Percentiles rank a stretch among this genome's conserved stretches.
Conservation (phyloP, 2,329 filamentous ascomycete species). For the Sclerotinia borealis region DNA sequence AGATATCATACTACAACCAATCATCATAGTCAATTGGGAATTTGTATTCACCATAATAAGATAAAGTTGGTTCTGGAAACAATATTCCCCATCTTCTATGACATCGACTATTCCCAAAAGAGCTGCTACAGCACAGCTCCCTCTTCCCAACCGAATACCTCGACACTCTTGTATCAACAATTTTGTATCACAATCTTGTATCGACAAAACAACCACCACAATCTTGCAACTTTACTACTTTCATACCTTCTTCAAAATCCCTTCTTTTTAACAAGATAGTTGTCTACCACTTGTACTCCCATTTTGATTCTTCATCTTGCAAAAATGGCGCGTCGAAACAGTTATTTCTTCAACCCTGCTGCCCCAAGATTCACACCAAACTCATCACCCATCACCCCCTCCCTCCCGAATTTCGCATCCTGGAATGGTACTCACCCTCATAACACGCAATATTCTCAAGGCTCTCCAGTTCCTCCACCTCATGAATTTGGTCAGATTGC, state of each 20-base stretch:
- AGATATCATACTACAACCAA: too few relatives aligned
- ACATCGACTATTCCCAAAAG: background rate
- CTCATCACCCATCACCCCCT: too few relatives aligned
- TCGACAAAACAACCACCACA: background rate
- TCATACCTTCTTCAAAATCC: background rate
- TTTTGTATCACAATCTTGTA: background rate
- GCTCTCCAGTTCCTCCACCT: background rate
- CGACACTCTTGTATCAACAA: background rate
- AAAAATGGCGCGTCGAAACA: background rate
- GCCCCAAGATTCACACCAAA: too few relatives aligned
- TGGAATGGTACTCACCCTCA: accelerated
- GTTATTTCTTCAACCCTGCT: accelerated
- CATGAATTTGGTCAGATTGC: background rate
- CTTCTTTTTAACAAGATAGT: too few relatives aligned
- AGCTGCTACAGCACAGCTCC: background rate
- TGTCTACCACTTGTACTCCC: accelerated
- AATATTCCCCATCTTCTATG: background rate
- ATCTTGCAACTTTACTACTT: background rate
- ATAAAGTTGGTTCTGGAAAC: accelerated
- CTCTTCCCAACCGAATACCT: background rate
- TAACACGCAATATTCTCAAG: background rate
- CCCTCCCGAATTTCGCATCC: accelerated
- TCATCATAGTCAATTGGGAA: background rate
- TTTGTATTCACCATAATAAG: background rate
- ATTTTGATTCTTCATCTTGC: accelerated